These are phyloP conservation scores for Sarocladiaceae sp. DNA, from an alignment of 2,329 filamentous ascomycete genomes.

Conservation along the genomic window DNA sequence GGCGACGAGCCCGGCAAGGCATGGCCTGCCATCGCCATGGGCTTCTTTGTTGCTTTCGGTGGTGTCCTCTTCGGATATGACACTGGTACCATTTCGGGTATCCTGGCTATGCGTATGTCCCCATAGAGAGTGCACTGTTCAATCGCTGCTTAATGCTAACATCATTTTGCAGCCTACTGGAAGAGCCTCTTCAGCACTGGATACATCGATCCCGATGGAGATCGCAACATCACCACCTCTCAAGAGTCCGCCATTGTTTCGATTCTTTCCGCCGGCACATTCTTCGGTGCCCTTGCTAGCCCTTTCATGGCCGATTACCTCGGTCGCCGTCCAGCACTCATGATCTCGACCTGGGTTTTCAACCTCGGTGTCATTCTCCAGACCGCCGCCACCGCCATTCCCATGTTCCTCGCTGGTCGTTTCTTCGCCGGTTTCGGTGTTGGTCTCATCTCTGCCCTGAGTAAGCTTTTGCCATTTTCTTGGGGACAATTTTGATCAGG, in stretches of 20 bases:
- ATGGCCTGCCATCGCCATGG: conserved; percentile 51
- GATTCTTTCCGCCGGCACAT: conserved; percentile 74
- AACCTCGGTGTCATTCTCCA: conserved; percentile 62
- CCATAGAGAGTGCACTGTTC: conserved; percentile 24
- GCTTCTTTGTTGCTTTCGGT: conserved; percentile 52
- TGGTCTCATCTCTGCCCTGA: conserved; percentile 59
- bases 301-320: conserved; percentile 56
- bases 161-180: conserved; percentile 35
- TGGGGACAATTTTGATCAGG: not conserved
- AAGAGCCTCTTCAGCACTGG: conserved; percentile 27
- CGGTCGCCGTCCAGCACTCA: conserved; percentile 58
- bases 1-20: conserved; percentile 44
- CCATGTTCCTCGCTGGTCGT: conserved; percentile 61
- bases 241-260: conserved; percentile 65
- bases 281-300: conserved; percentile 54
- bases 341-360: conserved; percentile 56
- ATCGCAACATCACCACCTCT: conserved; percentile 39
- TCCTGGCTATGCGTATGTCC: conserved; percentile 40
- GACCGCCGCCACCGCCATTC: conserved; percentile 51
- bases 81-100: conserved; percentile 51
- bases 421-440: conserved; percentile 68
- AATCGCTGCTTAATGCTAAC: not conserved
- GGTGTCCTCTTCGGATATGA: conserved; percentile 52
- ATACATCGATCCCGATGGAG: conserved; percentile 19
- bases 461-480: not conserved